Evolutionary conservation across 2,329 filamentous ascomycete genomes (phyloP), one percentile per base, ranked within the genome.

Genomic region (Pyricularia pennisetigena): DNA sequence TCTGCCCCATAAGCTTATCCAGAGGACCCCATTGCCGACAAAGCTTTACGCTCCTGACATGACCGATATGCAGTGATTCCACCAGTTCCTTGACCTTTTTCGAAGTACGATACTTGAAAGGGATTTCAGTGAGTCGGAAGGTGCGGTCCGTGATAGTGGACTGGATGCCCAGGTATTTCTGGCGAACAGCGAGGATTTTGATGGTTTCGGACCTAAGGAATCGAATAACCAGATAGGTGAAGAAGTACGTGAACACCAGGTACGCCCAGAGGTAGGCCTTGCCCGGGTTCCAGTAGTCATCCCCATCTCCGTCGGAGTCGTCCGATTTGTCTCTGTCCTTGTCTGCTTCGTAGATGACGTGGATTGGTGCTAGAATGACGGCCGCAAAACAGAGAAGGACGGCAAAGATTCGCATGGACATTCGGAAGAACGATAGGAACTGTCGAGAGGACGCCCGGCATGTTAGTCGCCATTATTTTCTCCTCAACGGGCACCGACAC

Each of bases 91-190:
- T 95, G 72, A 99, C 92, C 73, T 90, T 90, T 10, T 88, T 86
- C 76, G 98, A 94, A 0, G 90, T 90, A 69, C 92, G 86, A 69
- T 98, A 79, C 28, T 94, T 88, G 3, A 78, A 76, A 0, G 96
- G 95, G 26, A 99, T 94, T 0, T 94, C 94, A 0, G 94, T 95
- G 23, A 99, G 80, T 28, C 93, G 89, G 74, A 99, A 94, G 0
- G 95, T 99, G 35, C 94, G 88, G 78, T 99, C 95, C 1, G 95
- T 98, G 67, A 97, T 87, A n/a, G 94, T 98, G 0, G 91, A 94
- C 78, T 98, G 94, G 26, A 90, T 93, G 14, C 95, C 95, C 10
- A 99, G 84, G 75, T 97, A 99, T 69, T 93, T 88, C 77, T 99
- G 95, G 28, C 95, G 85, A 32, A 94, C 86, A 68, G 89, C 86